Percentiles rank a stretch among this genome's conserved stretches.
Evolutionary conservation across 1,139 yeast genomes (phyloP).

Genomic region (Diutina neorugosa): DNA sequence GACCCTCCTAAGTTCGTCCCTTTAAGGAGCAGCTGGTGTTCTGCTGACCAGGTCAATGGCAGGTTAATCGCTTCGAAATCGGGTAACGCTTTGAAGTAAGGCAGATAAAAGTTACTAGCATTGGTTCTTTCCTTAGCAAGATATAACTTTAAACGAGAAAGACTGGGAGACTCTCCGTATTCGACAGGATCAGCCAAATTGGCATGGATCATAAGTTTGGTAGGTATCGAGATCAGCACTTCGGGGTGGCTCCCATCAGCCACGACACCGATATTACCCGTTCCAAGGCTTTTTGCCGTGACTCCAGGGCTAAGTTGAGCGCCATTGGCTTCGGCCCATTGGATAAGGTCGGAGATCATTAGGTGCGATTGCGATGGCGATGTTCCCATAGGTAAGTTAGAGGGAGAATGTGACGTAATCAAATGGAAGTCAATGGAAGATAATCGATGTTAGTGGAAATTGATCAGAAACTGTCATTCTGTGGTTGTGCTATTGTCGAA

Average conservation of each 20-base stretch:
- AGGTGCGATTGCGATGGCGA: background rate
- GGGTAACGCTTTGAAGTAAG: conserved; percentile 56
- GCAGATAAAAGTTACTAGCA: conserved; percentile 18
- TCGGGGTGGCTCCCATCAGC: conserved; percentile 8
- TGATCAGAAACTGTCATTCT: too few species aligned
- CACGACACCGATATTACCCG: conserved; percentile 29
- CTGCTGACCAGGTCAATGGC: conserved; percentile 53
- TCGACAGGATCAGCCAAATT: conserved; percentile 19
- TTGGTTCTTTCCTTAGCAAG: conserved; percentile 25
- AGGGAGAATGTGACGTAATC: too few species aligned
- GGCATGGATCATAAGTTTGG: conserved; percentile 18
- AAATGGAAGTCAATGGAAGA: too few species aligned
- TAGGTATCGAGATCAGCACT: background rate
- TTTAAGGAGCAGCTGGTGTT: conserved; percentile 36
- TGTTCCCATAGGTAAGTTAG: too few species aligned
- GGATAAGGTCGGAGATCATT: conserved; percentile 13
- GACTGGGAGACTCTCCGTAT: conserved; percentile 17
- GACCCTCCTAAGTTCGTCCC: conserved; percentile 53
- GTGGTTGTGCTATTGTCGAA: too few species aligned
- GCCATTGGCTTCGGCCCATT: conserved; percentile 44
- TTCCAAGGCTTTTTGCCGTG: conserved; percentile 13
- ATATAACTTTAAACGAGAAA: conserved; percentile 34
- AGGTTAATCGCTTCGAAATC: conserved; percentile 25
- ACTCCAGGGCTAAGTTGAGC: conserved; percentile 21
- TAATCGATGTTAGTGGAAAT: too few species aligned